Evolutionary conservation across 2,329 filamentous ascomycete species (phyloP).

Genomic region (Trichophyton simii): DNA sequence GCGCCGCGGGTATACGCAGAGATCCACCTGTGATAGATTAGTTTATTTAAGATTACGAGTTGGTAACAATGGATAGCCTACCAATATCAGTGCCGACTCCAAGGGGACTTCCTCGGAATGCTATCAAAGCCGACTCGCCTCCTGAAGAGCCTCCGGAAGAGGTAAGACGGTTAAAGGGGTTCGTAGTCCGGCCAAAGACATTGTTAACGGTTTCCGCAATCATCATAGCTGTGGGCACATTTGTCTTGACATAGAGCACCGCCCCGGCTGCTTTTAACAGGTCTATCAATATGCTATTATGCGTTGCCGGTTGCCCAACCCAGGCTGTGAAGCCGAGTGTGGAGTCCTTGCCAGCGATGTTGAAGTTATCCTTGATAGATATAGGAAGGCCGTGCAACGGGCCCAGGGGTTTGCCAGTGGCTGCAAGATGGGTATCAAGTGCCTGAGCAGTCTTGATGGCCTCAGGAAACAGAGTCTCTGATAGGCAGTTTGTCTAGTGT

Average conservation of each 20-base stretch:
- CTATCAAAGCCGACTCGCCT: conserved; percentile 28
- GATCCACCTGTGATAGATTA: conserved; percentile 23
- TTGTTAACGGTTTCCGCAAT: conserved; percentile 35
- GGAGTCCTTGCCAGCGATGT: conserved; percentile 18
- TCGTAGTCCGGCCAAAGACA: conserved; percentile 31
- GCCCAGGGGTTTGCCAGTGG: conserved; percentile 14
- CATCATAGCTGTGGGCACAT: conserved; percentile 32
- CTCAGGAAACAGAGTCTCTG: conserved; percentile 42
- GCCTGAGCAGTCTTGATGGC: conserved; percentile 27
- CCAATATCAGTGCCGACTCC: conserved; percentile 33
- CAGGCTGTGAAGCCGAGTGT: conserved; percentile 13
- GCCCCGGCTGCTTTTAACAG: conserved; percentile 44
- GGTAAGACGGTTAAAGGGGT: conserved; percentile 23
- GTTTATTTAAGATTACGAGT: neutral
- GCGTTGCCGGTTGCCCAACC: conserved; percentile 31
- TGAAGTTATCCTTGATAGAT: conserved; percentile 27
- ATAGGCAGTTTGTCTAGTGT: conserved; percentile 48
- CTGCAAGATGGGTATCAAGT: conserved; percentile 20
- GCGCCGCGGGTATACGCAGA: conserved; percentile 35
- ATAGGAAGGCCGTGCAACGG: conserved; percentile 20
- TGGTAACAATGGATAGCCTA: neutral
- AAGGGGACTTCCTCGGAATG: conserved; percentile 25
- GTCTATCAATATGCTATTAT: conserved; percentile 46
- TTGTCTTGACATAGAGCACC: conserved; percentile 32
- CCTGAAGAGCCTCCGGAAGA: conserved; percentile 27